These are phyloP conservation scores for Ogataea saltuana DNA, from an alignment of 805 yeast species.

Conservation along the genomic window DNA sequence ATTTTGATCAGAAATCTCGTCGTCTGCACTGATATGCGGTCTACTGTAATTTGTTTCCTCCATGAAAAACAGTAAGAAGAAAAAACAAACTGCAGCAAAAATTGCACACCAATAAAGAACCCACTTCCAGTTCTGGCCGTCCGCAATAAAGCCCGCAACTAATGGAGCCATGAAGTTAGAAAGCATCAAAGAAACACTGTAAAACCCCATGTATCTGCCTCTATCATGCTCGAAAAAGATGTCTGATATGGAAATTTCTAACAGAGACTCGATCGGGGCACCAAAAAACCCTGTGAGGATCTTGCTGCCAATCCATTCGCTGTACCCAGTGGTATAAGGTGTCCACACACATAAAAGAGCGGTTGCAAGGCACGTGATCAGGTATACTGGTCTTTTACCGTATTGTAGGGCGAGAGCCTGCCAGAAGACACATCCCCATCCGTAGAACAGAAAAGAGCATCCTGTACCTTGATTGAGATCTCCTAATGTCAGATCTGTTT, in stretches of 20 bases:
- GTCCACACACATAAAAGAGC: constrained; percentile 34
- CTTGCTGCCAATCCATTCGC: constrained; percentile 33
- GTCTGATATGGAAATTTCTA: constrained; percentile 50
- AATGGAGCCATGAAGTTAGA: constrained; percentile 59
- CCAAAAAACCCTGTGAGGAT: constrained; percentile 34
- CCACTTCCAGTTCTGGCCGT: constrained; percentile 53
- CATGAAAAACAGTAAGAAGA: constrained; percentile 44
- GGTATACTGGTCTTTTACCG: constrained; percentile 39
- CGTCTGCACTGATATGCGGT: constrained; percentile 28
- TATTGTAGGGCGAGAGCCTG: constrained; percentile 40
- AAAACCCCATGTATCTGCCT: constrained; percentile 45
- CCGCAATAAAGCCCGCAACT: constrained; percentile 55
- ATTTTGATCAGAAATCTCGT: constrained; percentile 24
- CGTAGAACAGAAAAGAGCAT: constrained; percentile 41
- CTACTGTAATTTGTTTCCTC: constrained; percentile 55
- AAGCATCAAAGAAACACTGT: constrained; percentile 54
- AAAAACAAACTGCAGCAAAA: constrained; percentile 42
- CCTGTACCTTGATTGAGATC: constrained; percentile 42
- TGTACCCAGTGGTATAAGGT: constrained; percentile 32
- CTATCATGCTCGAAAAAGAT: constrained; percentile 52
- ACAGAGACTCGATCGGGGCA: constrained; percentile 46
- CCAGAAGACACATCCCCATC: constrained; percentile 37
- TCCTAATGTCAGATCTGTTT: constrained; percentile 25
- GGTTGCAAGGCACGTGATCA: constrained; percentile 34
- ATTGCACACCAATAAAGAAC: constrained; percentile 51